Evolutionary conservation across 2,329 filamentous ascomycete species (phyloP).

Genomic region (Byssothecium circinans): DNA sequence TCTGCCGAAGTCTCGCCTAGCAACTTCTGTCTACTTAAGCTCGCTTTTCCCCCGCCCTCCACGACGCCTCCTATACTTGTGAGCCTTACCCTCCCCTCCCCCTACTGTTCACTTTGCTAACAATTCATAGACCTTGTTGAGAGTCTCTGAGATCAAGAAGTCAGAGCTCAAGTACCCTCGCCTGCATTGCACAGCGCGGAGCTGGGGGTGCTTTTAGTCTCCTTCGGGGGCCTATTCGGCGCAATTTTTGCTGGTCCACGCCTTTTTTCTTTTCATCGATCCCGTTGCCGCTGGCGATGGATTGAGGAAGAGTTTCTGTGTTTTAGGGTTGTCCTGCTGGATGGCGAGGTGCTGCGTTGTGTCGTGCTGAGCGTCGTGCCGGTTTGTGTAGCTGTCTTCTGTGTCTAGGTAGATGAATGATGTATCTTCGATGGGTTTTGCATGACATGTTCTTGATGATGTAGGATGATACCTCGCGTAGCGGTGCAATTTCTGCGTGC

Average conservation of each 20-base stretch:
- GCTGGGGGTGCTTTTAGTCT: constrained; percentile 31
- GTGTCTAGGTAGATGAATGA: too few relatives aligned
- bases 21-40: too few relatives aligned
- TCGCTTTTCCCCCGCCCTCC: too few relatives aligned
- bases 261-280: constrained; percentile 44
- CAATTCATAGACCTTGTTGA: constrained; percentile 26
- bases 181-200: constrained; percentile 43
- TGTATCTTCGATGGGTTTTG: too few relatives aligned
- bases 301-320: constrained; percentile 40
- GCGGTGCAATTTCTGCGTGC: too few relatives aligned
- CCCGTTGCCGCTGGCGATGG: constrained; percentile 24
- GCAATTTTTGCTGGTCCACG: constrained; percentile 32
- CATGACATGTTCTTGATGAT: too few relatives aligned
- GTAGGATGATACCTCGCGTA: too few relatives aligned
- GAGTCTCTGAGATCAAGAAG: constrained; percentile 31
- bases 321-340: neutral
- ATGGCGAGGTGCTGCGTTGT: neutral
- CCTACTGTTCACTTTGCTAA: neutral
- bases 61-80: neutral
- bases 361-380: too few relatives aligned
- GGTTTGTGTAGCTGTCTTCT: too few relatives aligned
- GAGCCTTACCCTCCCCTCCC: neutral
- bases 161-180: constrained; percentile 25
- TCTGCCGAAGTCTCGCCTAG: too few relatives aligned
- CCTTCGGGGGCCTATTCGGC: constrained; percentile 37